These are phyloP conservation scores for Pseudocercospora vitis DNA, from an alignment of 2,329 filamentous ascomycete genomes.

Conservation along the genomic window DNA sequence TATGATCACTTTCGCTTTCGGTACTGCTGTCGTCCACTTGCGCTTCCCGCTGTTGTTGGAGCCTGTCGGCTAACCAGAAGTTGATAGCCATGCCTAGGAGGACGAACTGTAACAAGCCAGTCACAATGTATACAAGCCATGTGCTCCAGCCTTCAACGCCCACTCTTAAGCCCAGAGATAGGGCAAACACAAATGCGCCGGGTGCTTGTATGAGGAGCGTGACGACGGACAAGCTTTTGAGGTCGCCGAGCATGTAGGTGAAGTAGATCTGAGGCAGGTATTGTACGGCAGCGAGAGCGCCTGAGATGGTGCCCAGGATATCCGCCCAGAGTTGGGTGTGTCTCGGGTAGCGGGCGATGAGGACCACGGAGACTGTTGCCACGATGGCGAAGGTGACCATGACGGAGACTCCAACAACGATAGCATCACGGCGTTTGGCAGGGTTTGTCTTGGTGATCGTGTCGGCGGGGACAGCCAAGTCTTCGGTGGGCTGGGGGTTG, in stretches of 20 bases:
- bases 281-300: constrained; percentile 77
- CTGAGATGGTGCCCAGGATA: constrained; percentile 75
- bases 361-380: constrained; percentile 62
- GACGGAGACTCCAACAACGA: constrained; percentile 70
- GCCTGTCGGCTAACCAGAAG: constrained; percentile 12
- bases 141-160: constrained; percentile 88
- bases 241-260: constrained; percentile 79
- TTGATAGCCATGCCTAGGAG: constrained; percentile 73
- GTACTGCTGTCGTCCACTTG: constrained; percentile 14
- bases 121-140: constrained; percentile 88
- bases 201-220: constrained; percentile 99
- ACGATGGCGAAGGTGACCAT: constrained; percentile 73
- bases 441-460: constrained; percentile 54
- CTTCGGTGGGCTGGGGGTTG: constrained; percentile 32
- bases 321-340: constrained; percentile 80
- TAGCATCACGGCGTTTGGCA: constrained; percentile 70
- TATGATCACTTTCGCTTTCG: constrained; percentile 4
- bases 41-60: background rate
- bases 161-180: constrained; percentile 69
- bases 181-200: constrained; percentile 85
- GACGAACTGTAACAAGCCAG: constrained; percentile 78
- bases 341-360: constrained; percentile 64
- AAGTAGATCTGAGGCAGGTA: constrained; percentile 95
- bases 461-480: constrained; percentile 37
- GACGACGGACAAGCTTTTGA: constrained; percentile 87